Evolutionary conservation across 768 basidiomycete species (phyloP), one percentile per base, ranked within the genome.

Genomic region (Boletus edulis): DNA sequence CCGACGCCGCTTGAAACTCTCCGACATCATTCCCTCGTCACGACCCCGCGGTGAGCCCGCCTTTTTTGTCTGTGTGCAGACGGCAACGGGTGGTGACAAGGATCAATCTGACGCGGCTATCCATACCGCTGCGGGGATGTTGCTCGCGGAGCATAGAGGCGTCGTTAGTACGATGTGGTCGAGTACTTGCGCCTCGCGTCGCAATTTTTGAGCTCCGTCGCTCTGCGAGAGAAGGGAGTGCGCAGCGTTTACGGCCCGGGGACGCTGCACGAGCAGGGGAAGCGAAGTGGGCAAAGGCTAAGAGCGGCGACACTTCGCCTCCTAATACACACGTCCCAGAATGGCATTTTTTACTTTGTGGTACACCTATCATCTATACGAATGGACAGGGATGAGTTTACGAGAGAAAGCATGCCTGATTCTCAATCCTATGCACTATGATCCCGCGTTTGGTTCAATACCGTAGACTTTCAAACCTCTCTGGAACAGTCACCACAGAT

Each of bases 21-120:
- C 50, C 0, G 59, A 55, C 15, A 49, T 60, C 38, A 42, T 61
- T n/a, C 24, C 41, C 2, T 15, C 51, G 14, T 55, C 59, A 18
- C 44, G 52, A 0, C 62, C 14, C 20, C 10, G 15, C 35, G 66
- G 46, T 34, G 53, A 70, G 39, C 64, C 80, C 41, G 79, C 73
- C 0, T 76, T 78, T 60, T 70, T 81, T 4, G 8, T 78, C 78
- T 6, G 78, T 79, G 1, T 81, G 79, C 54, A 81, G 52, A 79
- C 74, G 6, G 76, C 75, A 1, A 68, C 57, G 38, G 74, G 76
- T 2, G 65, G 76, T 2, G 65, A 69, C 27, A 46, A 61, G 62
- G 69, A 55, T 49, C 68, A 71, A 1, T 51, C 69, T 0, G 69
- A 75, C 7, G 76, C 78, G 48, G 70, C 67, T 0, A 59, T 79